Conservation (phyloP, 352 stramenopile species). For the Pilasporangium apinafurcum region DNA sequence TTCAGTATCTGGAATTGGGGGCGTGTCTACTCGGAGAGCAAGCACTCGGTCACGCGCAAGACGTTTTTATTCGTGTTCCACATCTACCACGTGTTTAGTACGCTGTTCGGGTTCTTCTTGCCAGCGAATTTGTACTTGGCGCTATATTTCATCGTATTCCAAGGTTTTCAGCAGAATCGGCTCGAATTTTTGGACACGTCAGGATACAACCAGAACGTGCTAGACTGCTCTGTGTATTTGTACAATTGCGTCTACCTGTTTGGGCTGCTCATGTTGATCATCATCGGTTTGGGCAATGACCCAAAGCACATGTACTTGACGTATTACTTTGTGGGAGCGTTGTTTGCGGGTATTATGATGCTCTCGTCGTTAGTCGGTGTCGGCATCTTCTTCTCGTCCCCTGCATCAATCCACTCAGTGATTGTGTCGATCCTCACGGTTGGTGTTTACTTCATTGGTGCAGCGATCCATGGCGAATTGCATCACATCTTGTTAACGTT, state of each 20-base stretch:
- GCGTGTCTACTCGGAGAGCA: constrained; percentile 77
- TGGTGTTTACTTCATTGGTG: constrained; percentile 80
- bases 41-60: constrained; percentile 70
- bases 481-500: constrained; percentile 85
- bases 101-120: constrained; percentile 64
- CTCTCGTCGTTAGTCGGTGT: constrained; percentile 63
- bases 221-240: constrained; percentile 61
- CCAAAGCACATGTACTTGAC: constrained; percentile 85
- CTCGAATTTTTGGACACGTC: constrained; percentile 81
- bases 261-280: constrained; percentile 74
- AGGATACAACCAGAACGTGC: constrained; percentile 40
- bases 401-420: constrained; percentile 42
- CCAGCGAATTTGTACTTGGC: constrained; percentile 81
- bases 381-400: constrained; percentile 68
- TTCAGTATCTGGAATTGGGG: constrained; percentile 85
- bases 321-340: constrained; percentile 71
- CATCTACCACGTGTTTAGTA: constrained; percentile 73
- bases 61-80: constrained; percentile 65
- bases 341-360: constrained; percentile 79
- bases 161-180: constrained; percentile 84
- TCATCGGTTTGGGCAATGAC: constrained; percentile 83
- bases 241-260: constrained; percentile 82
- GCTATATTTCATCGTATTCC: constrained; percentile 84
- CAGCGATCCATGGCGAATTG: constrained; percentile 69
- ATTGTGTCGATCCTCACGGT: constrained; percentile 61